A percentile compares a stretch with the other conserved stretches of the same genome.
Conservation (phyloP, 768 basidiomycete species). For the Suillus hirtellus region DNA sequence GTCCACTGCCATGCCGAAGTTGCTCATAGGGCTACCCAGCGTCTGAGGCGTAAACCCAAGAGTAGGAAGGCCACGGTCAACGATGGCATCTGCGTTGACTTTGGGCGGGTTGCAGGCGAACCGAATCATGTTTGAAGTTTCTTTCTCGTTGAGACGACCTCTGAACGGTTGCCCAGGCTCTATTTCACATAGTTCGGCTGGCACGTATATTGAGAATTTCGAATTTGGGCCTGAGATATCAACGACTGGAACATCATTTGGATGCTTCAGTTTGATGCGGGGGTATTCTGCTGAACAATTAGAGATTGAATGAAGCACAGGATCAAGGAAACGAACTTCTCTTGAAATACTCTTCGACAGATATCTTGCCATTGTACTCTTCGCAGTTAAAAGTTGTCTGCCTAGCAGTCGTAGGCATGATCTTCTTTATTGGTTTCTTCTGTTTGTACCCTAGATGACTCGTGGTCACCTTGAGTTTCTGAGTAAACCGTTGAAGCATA, state of each 20-base stretch:
- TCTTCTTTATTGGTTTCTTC: conserved; percentile 47
- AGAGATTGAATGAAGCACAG: conserved; percentile 13
- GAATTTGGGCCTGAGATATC: conserved; percentile 45
- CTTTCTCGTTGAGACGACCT: conserved; percentile 58
- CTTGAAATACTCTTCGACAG: conserved; percentile 65
- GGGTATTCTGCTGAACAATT: conserved; percentile 49
- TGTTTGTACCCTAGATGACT: conserved; percentile 53
- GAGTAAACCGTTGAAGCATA: conserved; percentile 48
- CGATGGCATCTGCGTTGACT: conserved; percentile 58
- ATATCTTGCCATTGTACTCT: conserved; percentile 54
- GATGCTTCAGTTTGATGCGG: conserved; percentile 47
- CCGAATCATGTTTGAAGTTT: conserved; percentile 71
- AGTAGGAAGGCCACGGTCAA: conserved; percentile 53
- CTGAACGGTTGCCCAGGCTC: conserved; percentile 57
- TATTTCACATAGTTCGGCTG: conserved; percentile 74
- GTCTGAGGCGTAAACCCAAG: conserved; percentile 51
- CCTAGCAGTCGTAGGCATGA: conserved; percentile 41
- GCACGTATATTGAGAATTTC: conserved; percentile 43
- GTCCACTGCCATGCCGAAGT: conserved; percentile 60
- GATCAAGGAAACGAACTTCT: conserved; percentile 46
- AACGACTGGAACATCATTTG: conserved; percentile 53
- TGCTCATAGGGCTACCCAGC: conserved; percentile 38
- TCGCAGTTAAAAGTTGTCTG: conserved; percentile 55
- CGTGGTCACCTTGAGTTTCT: conserved; percentile 58
- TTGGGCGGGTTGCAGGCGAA: conserved; percentile 64